phyloP scores from a whole-genome alignment of 768 basidiomycete genomes.

The Russula foetens region DNA sequence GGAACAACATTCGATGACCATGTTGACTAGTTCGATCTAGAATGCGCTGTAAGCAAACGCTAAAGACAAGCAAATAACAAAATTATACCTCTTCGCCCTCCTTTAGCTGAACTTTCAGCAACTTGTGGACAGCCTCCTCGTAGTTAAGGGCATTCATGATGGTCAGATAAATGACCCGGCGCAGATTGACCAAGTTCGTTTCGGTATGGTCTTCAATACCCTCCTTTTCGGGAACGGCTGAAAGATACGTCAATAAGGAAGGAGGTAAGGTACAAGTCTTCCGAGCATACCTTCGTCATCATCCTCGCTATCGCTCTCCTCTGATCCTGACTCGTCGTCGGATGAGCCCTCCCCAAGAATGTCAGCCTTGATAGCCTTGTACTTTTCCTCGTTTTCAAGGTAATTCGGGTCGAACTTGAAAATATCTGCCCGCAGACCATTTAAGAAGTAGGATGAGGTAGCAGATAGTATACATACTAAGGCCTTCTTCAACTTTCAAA shows the following conservation, averaged over 20 bases:
- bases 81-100: conserved; percentile 85
- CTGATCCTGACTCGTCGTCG: conserved; percentile 56
- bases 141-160: conserved; percentile 99
- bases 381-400: conserved; percentile 88
- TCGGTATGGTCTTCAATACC: conserved; percentile 93
- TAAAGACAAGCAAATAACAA: not conserved
- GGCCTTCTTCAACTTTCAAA: conserved; percentile 85
- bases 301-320: conserved; percentile 50
- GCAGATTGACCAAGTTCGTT: conserved; percentile 91
- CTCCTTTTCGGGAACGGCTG: conserved; percentile 69
- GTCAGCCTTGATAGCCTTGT: conserved; percentile 83
- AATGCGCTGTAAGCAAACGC: not conserved
- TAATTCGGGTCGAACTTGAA: conserved; percentile 92
- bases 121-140: conserved; percentile 98
- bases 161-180: conserved; percentile 90
- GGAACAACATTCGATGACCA: conserved; percentile 99
- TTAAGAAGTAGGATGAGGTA: not conserved
- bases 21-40: conserved; percentile 92
- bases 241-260: conserved; percentile 16
- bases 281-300: conserved; percentile 38
- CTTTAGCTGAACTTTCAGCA: conserved; percentile 84
- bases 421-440: conserved; percentile 49
- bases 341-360: conserved; percentile 87
- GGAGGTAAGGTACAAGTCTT: not conserved
- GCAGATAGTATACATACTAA: conserved; percentile 55